These are phyloP conservation scores for Cucurbitaria berberidis DNA, from an alignment of 2,329 filamentous ascomycete genomes.

Conservation along the genomic window DNA sequence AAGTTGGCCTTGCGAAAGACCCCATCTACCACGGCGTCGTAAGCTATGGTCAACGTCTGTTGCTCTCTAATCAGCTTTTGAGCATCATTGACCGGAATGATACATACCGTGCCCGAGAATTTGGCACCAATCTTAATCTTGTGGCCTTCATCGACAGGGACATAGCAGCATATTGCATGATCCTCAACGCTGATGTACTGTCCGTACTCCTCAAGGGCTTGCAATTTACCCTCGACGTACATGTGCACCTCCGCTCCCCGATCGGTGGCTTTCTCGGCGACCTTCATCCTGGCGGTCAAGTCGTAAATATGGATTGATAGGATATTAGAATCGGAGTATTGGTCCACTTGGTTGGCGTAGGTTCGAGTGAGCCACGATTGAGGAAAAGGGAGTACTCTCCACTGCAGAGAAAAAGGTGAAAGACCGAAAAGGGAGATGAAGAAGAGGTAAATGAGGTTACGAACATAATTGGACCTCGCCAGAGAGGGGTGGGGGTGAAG, in stretches of 20 bases:
- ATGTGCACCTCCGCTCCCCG: constrained; percentile 41
- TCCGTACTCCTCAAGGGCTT: constrained; percentile 42
- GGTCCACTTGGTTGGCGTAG: too few relatives aligned
- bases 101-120: constrained; percentile 43
- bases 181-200: constrained; percentile 33
- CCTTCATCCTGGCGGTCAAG: constrained; percentile 44
- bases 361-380: too few relatives aligned
- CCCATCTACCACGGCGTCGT: constrained; percentile 50
- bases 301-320: neutral
- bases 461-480: too few relatives aligned
- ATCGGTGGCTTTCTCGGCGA: constrained; percentile 41
- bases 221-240: constrained; percentile 28
- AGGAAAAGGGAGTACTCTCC: too few relatives aligned
- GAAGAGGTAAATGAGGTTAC: neutral
- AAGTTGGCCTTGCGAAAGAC: constrained; percentile 31
- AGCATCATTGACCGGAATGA: neutral
- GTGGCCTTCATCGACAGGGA: constrained; percentile 42
- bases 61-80: neutral
- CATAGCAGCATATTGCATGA: constrained; percentile 44
- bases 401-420: too few relatives aligned
- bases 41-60: constrained; percentile 31
- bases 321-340: neutral
- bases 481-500: neutral
- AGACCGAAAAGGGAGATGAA: neutral
- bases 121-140: constrained; percentile 38